phyloP scores from a whole-genome alignment of 768 basidiomycete genomes.

The Psilocybe azurescens region DNA sequence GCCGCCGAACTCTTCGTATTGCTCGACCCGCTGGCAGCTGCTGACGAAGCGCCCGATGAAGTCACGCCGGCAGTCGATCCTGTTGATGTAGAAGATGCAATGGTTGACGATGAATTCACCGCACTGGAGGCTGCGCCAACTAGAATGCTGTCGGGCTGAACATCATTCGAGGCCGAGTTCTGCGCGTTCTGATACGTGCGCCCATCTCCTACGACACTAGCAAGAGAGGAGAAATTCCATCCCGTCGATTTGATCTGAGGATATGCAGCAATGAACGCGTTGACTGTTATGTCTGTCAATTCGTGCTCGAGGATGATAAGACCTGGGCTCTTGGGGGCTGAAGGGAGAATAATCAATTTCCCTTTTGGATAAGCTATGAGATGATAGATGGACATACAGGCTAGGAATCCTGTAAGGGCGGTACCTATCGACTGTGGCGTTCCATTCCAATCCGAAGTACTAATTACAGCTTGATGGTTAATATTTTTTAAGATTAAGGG shows the following conservation, averaged over 20 bases:
- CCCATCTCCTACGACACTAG: constrained; percentile 43
- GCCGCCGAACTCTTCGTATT: not conserved
- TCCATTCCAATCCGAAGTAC: constrained; percentile 80
- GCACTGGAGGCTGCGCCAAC: constrained; percentile 5
- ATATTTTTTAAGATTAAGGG: not conserved
- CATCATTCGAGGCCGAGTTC: constrained; percentile 39
- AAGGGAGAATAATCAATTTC: not conserved
- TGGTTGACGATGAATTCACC: not conserved
- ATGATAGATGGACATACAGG: constrained; percentile 38
- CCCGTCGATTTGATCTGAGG: constrained; percentile 67
- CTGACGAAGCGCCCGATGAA: constrained; percentile 4
- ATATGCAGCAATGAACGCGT: constrained; percentile 70
- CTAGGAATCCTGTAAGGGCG: constrained; percentile 62
- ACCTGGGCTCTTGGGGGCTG: constrained; percentile 76
- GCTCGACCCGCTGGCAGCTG: not conserved
- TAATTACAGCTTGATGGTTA: constrained; percentile 28
- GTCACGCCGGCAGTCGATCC: constrained; percentile 2
- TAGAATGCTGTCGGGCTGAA: constrained; percentile 28
- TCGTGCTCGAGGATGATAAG: constrained; percentile 90
- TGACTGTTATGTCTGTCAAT: constrained; percentile 59
- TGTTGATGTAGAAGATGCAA: constrained; percentile 2
- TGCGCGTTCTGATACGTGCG: constrained; percentile 53
- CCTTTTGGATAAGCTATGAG: not conserved
- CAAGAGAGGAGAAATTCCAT: constrained; percentile 72
- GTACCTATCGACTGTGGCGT: constrained; percentile 51